phyloP scores from a whole-genome alignment of 345 rosid species.

The Litchi chinensis region DNA sequence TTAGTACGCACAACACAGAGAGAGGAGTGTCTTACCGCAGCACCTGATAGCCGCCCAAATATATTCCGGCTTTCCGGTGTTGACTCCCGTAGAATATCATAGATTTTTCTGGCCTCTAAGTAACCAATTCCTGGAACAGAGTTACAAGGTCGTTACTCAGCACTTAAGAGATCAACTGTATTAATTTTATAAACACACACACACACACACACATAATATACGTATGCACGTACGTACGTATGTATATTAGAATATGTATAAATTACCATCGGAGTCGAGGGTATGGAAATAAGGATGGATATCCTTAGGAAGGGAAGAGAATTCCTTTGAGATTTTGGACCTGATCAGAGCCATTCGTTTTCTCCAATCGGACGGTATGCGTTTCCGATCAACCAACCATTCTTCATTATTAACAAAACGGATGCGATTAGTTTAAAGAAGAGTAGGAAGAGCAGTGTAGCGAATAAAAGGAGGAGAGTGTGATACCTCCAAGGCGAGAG shows the following conservation, averaged over 20 bases:
- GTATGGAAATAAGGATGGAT: slow-evolving; percentile 76
- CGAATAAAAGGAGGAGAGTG: neutral
- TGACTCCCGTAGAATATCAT: slow-evolving; percentile 69
- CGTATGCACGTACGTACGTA: too few relatives aligned
- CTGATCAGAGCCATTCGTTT: slow-evolving; percentile 71
- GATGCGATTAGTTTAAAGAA: neutral
- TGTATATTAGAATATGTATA: neutral
- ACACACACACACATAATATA: too few relatives aligned
- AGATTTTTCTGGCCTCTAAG: slow-evolving; percentile 78
- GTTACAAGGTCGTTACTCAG: neutral
- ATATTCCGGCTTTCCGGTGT: slow-evolving; percentile 86
- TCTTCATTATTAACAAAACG: slow-evolving; percentile 42
- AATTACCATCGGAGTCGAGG: slow-evolving; percentile 74
- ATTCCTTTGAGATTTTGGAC: slow-evolving; percentile 71
- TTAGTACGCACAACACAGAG: neutral
- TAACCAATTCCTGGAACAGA: slow-evolving; percentile 67
- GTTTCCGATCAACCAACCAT: slow-evolving; percentile 97
- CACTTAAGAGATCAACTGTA: neutral
- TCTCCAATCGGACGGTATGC: slow-evolving; percentile 90
- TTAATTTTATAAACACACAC: neutral
- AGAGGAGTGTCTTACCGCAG: slow-evolving; percentile 64
- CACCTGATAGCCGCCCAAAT: slow-evolving; percentile 91
- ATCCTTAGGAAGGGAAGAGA: slow-evolving; percentile 75
- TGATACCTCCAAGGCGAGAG: slow-evolving; percentile 87
- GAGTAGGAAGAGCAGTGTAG: neutral